Conservation (phyloP, 1,139 yeast genomes). For the Debaryomycetaceae sp. region DNA sequence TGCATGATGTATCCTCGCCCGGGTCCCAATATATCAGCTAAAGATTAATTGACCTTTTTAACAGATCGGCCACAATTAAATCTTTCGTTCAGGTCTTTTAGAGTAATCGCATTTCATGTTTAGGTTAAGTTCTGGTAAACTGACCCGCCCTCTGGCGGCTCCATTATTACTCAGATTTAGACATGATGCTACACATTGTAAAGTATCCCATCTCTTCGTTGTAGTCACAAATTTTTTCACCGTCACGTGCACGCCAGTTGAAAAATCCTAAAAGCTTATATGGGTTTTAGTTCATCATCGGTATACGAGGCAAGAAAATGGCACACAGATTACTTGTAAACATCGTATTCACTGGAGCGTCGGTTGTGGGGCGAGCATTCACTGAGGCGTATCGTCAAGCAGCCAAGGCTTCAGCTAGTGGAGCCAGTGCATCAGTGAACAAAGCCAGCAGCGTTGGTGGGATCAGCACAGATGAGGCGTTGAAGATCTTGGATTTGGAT, state of each 20-base stretch:
- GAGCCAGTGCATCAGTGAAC: constrained; percentile 48
- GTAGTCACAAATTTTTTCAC: not conserved
- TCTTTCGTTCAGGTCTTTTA: constrained; percentile 79
- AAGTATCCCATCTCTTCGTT: not conserved
- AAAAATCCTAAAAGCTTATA: not conserved
- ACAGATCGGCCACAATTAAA: constrained; percentile 62
- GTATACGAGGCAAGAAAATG: constrained; percentile 26
- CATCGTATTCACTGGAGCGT: constrained; percentile 90
- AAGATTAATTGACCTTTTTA: constrained; percentile 56
- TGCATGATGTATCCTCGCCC: constrained; percentile 4
- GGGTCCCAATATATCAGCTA: constrained; percentile 40
- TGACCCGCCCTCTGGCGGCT: constrained; percentile 14
- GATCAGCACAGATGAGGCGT: constrained; percentile 81
- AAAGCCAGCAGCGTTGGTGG: constrained; percentile 61
- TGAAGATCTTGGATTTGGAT: constrained; percentile 83
- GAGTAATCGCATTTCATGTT: constrained; percentile 41
- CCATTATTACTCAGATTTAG: constrained; percentile 32
- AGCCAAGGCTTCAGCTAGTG: constrained; percentile 72
- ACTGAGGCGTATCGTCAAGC: constrained; percentile 98
- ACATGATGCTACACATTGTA: constrained; percentile 46
- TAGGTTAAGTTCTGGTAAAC: constrained; percentile 24
- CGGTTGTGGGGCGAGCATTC: constrained; percentile 93
- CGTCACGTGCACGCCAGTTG: not conserved
- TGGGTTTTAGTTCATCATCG: not conserved
- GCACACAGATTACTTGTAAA: constrained; percentile 90